These are phyloP conservation scores for Trichoderma lentiforme DNA, from an alignment of 2,329 filamentous ascomycete genomes.

Conservation along the genomic window DNA sequence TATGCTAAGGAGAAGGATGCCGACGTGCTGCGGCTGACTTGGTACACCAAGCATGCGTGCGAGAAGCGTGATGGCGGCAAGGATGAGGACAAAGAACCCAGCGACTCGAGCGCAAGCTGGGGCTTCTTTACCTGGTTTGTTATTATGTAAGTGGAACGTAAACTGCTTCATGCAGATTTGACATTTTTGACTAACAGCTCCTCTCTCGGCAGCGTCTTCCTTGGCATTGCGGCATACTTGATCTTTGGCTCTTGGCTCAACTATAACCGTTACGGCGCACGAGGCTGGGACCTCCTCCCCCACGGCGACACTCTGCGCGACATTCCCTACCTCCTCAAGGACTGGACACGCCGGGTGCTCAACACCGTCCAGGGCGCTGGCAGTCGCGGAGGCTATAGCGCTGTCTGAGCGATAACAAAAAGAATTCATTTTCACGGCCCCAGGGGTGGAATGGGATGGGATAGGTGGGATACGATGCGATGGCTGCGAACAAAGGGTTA, in stretches of 20 bases:
- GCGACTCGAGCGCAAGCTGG: slow-evolving; percentile 61
- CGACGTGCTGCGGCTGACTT: slow-evolving; percentile 69
- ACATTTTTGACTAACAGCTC: slow-evolving; percentile 20
- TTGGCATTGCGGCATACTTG: slow-evolving; percentile 81
- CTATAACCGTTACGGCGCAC: slow-evolving; percentile 92
- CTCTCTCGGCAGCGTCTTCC: slow-evolving; percentile 64
- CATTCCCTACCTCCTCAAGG: slow-evolving; percentile 85
- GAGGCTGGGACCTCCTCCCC: slow-evolving; percentile 91
- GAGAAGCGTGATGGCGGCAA: slow-evolving; percentile 52
- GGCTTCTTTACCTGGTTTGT: slow-evolving; percentile 98
- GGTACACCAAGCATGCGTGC: slow-evolving; percentile 86
- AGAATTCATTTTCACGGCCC: not conserved
- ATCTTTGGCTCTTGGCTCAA: slow-evolving; percentile 99
- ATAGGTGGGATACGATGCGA: not conserved
- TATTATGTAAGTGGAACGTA: slow-evolving; percentile 66
- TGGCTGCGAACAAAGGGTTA: slow-evolving; percentile 1
- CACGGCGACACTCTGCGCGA: slow-evolving; percentile 92
- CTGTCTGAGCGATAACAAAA: slow-evolving; percentile 58
- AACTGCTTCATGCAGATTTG: not conserved
- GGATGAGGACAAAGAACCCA: slow-evolving; percentile 40
- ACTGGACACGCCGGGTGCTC: slow-evolving; percentile 76
- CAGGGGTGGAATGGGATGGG: not conserved
- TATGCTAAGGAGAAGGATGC: slow-evolving; percentile 61
- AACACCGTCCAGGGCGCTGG: slow-evolving; percentile 82
- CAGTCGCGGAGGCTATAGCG: slow-evolving; percentile 87